Percentiles rank a stretch among this genome's conserved stretches.
phyloP scores from a whole-genome alignment of 2,329 filamentous ascomycete species.

The Hymenoscyphus infarciens region DNA sequence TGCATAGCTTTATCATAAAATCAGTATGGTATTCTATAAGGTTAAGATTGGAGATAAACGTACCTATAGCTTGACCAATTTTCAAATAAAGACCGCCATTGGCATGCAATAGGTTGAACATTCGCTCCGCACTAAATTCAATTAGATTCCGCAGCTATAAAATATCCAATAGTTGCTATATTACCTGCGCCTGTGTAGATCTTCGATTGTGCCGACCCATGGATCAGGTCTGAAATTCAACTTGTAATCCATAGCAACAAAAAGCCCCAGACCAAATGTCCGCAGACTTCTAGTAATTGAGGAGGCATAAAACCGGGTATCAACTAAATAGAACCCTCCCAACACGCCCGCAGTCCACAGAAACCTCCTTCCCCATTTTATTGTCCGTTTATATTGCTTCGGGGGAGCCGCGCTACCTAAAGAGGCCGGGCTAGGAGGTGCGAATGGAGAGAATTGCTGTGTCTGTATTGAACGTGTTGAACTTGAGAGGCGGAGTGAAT shows the following conservation, averaged over 20 bases:
- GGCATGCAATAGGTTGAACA: conserved; percentile 74
- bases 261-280: conserved; percentile 75
- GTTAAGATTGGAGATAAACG: not conserved
- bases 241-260: conserved; percentile 91
- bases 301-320: conserved; percentile 73
- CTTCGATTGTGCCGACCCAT: conserved; percentile 65
- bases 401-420: conserved; percentile 69
- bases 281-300: conserved; percentile 73
- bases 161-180: not conserved
- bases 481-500: conserved; percentile 8
- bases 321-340: conserved; percentile 63
- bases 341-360: conserved; percentile 56
- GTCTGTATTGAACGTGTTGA: conserved; percentile 29
- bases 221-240: conserved; percentile 87
- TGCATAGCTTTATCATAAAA: conserved; percentile 64
- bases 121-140: conserved; percentile 64
- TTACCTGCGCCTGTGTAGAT: conserved; percentile 65
- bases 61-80: conserved; percentile 88
- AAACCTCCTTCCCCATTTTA: conserved; percentile 75
- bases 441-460: conserved; percentile 58
- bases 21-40: not conserved
- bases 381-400: conserved; percentile 65
- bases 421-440: conserved; percentile 73
- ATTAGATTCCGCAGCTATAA: not conserved
- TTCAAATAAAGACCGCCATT: conserved; percentile 97